Evolutionary conservation across 2,329 filamentous ascomycete genomes (phyloP), one percentile per base, ranked within the genome.

Genomic region (Penicillium hesseltinei): DNA sequence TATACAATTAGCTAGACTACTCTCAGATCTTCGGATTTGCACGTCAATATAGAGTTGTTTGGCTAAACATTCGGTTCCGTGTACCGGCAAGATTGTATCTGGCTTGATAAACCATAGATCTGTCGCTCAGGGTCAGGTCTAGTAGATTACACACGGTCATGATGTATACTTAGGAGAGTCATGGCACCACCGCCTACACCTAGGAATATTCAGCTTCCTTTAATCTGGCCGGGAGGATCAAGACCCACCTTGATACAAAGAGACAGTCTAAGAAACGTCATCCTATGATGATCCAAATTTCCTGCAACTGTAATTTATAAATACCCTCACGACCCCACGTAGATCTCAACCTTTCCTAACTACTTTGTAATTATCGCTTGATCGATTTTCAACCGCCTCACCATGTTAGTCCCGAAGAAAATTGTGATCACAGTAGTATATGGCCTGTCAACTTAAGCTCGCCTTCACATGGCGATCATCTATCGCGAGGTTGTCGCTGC

Each of bases 1-100:
- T 35, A 54, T 6, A 33, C n/a, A 43, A 45, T 15, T 31, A 46
- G 47, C 46, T 56, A 45, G 53, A 31, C 31, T 19, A n/a, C 40
- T 51, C 47, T 50, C 47, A 23, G 23, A 56, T 36, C 46, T 45
- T 21, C 19, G n/a, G 53, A 17, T 56, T 50, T 56, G 54, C 54
- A 11, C 25, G 40, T 44, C 47, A 51, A 56, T 46, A 21, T 8
- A 45, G 40, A 51, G 47, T 56, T 45, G 19, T 46, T 56, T 33
- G 33, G 40, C 40, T 51, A 51, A 39, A 54, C 17, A 8, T 38
- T 36, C n/a, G 2, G 6, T 29, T 17, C 7, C 21, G 15, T 43
- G 42, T 40, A 21, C n/a, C 15, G 13, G 19, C 25, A 43, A 23
- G 15, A 6, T 25, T 36, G 7, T 29, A 29, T 17, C 27, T 33